Percentiles rank a stretch among this genome's conserved stretches.
phyloP scores from a whole-genome alignment of 345 rosid species.

The Eutrema heterophyllum region DNA sequence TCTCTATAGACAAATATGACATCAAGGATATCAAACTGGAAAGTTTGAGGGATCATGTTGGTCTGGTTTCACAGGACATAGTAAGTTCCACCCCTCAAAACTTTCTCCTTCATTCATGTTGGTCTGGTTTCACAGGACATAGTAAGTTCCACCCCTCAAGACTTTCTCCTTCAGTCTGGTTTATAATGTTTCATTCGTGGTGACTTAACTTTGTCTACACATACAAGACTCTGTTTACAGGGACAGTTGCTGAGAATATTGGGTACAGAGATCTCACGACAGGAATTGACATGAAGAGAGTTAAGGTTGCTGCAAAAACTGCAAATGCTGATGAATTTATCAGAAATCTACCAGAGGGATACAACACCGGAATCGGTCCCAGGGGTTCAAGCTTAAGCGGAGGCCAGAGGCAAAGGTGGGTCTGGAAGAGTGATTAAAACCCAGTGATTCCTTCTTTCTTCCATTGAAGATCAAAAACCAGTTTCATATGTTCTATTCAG shows the following conservation, averaged over 20 bases:
- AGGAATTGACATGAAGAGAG: constrained; percentile 68
- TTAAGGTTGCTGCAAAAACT: constrained; percentile 60
- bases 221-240: constrained; percentile 76
- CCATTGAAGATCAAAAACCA: neutral
- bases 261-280: constrained; percentile 74
- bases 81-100: constrained; percentile 39
- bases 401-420: constrained; percentile 93
- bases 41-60: constrained; percentile 76
- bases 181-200: constrained; percentile 9
- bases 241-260: constrained; percentile 92
- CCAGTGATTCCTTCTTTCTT: neutral
- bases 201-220: constrained; percentile 10
- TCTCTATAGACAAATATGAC: constrained; percentile 60
- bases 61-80: constrained; percentile 93
- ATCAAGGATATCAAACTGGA: constrained; percentile 52
- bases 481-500: neutral
- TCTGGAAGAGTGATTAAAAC: neutral
- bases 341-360: constrained; percentile 69
- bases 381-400: constrained; percentile 91
- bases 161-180: neutral
- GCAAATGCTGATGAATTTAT: constrained; percentile 94
- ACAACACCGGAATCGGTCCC: constrained; percentile 69
- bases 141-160: constrained; percentile 39
- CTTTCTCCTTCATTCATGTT: constrained; percentile 13
- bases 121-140: constrained; percentile 95